These are phyloP conservation scores for Verticillium isaacii DNA, from an alignment of 2,329 filamentous ascomycete genomes.

Conservation along the genomic window DNA sequence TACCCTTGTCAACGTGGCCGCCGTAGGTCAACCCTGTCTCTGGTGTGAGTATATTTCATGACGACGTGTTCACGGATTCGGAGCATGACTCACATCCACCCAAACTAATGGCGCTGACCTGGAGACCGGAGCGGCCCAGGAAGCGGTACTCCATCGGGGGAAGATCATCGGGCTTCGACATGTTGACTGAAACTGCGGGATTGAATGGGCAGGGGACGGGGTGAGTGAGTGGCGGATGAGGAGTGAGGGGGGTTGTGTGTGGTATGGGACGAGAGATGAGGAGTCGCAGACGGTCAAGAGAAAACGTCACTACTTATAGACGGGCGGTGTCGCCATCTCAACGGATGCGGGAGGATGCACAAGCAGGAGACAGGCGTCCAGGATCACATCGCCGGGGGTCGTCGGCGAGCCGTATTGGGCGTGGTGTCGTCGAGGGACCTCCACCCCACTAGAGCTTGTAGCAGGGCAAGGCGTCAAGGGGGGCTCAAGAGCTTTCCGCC, in stretches of 20 bases:
- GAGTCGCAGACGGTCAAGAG: neutral
- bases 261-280: neutral
- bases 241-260: neutral
- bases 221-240: neutral
- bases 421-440: neutral
- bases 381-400: neutral
- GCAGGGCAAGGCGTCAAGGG: no score
- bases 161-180: slow-evolving; percentile 36
- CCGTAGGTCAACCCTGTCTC: slow-evolving; percentile 60
- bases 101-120: slow-evolving; percentile 69
- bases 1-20: slow-evolving; percentile 65
- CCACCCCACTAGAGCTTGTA: neutral
- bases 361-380: neutral
- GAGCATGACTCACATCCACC: slow-evolving; percentile 46
- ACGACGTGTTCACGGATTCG: neutral
- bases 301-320: neutral
- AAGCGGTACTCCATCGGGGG: slow-evolving; percentile 65
- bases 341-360: neutral
- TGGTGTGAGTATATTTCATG: neutral
- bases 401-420: neutral
- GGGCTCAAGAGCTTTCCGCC: neutral
- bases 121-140: slow-evolving; percentile 65
- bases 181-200: slow-evolving; percentile 13
- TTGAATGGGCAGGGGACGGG: neutral
- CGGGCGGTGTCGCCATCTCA: neutral